phyloP scores from a whole-genome alignment of 768 basidiomycete genomes.

The Xanthoconium stramineum region DNA sequence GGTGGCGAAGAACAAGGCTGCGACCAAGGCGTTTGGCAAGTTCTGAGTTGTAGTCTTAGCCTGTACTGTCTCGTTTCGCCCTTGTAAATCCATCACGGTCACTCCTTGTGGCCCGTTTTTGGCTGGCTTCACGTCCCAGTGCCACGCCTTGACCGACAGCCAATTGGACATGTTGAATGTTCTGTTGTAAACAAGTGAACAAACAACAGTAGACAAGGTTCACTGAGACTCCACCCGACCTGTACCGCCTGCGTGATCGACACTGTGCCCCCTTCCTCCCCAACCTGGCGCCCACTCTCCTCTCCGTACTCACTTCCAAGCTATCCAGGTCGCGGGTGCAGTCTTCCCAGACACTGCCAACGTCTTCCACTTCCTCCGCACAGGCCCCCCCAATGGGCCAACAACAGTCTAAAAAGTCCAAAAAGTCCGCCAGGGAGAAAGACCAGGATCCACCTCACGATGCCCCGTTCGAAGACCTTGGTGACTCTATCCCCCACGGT shows the following conservation, averaged over 20 bases:
- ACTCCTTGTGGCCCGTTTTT: no score
- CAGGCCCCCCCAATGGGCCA: slow-evolving; percentile 68
- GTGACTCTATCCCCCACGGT: slow-evolving; percentile 36
- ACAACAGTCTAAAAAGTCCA: slow-evolving; percentile 78
- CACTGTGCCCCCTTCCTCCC: slow-evolving; percentile 16
- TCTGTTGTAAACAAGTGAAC: slow-evolving; percentile 30
- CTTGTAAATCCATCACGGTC: no score
- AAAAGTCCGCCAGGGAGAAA: slow-evolving; percentile 68
- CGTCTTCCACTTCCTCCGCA: slow-evolving; percentile 37
- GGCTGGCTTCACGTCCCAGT: no score
- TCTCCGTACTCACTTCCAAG: slow-evolving; percentile 72
- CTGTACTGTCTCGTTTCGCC: no score
- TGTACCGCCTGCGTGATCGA: slow-evolving; percentile 27
- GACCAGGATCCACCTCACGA: slow-evolving; percentile 52
- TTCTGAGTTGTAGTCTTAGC: no score
- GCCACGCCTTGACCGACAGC: no score
- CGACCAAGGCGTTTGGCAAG: slow-evolving; percentile 91
- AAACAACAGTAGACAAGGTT: slow-evolving; percentile 30
- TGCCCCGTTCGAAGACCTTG: slow-evolving; percentile 38
- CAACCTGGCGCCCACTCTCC: slow-evolving; percentile 81
- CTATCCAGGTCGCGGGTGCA: slow-evolving; percentile 68
- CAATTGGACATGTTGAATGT: no score
- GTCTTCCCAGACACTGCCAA: slow-evolving; percentile 68
- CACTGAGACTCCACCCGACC: slow-evolving; percentile 24
- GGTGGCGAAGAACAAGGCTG: slow-evolving; percentile 90